Conservation (phyloP, 108 stramenopile species). For the Fragilaria radians region DNA sequence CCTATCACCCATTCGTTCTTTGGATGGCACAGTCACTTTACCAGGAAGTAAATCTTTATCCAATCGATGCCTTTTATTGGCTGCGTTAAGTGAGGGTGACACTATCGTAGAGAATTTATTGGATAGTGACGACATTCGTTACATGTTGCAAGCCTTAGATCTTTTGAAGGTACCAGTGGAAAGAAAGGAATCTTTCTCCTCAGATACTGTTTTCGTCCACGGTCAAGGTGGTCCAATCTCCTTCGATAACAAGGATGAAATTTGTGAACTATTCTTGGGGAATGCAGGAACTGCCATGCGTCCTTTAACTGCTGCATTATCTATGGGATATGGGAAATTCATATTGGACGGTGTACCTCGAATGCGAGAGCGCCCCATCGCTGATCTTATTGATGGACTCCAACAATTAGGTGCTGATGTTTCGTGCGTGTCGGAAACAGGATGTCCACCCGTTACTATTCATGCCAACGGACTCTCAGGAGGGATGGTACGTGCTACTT, state of each 20-base stretch:
- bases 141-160: slow-evolving; percentile 92
- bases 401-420: slow-evolving; percentile 92
- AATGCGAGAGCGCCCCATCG: slow-evolving; percentile 96
- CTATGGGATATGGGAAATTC: slow-evolving; percentile 86
- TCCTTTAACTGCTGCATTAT: slow-evolving; percentile 84
- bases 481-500: slow-evolving; percentile 30
- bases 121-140: slow-evolving; percentile 93
- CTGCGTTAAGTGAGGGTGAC: slow-evolving; percentile 61
- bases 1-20: slow-evolving; percentile 60
- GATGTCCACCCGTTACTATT: slow-evolving; percentile 92
- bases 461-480: slow-evolving; percentile 57
- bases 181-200: slow-evolving; percentile 35
- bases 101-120: slow-evolving; percentile 85
- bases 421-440: slow-evolving; percentile 75
- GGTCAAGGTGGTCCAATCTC: slow-evolving; percentile 86
- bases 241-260: slow-evolving; percentile 38
- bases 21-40: slow-evolving; percentile 86
- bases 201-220: slow-evolving; percentile 66
- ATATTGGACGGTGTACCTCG: slow-evolving; percentile 92
- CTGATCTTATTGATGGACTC: slow-evolving; percentile 89
- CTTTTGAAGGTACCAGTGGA: slow-evolving; percentile 72
- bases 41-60: slow-evolving; percentile 92
- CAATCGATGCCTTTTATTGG: slow-evolving; percentile 82
- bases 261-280: slow-evolving; percentile 81
- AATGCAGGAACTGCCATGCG: slow-evolving; percentile 56